Conservation (phyloP, 257 asterid species). For the Eustoma russellianum region DNA sequence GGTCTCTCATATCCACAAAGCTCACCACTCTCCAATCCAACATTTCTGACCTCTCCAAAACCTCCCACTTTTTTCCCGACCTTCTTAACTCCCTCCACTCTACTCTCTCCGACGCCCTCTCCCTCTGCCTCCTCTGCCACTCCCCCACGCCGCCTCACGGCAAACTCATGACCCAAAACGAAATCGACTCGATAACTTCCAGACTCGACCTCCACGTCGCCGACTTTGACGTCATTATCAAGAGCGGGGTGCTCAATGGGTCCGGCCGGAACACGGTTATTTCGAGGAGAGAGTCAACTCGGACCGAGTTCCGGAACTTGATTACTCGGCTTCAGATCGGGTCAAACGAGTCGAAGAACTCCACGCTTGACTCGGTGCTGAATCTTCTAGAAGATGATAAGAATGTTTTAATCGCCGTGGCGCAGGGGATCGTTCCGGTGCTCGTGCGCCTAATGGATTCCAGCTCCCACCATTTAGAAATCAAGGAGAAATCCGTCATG, state of each 20-base stretch:
- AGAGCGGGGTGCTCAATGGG: conserved; percentile 32
- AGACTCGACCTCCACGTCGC: conserved; percentile 50
- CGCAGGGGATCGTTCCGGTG: conserved; percentile 76
- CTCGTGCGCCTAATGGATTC: conserved; percentile 66
- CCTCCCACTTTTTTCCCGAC: conserved; percentile 18
- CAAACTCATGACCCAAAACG: conserved; percentile 76
- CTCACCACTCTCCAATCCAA: conserved; percentile 42
- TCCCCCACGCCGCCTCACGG: conserved; percentile 38
- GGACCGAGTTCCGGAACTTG: conserved; percentile 57
- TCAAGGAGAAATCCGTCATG: conserved; percentile 61
- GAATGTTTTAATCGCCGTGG: conserved; percentile 59
- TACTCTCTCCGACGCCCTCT: conserved; percentile 39
- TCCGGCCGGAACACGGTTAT: conserved; percentile 17
- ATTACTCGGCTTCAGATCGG: conserved; percentile 89
- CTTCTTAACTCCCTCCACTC: conserved; percentile 48
- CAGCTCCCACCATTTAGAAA: conserved; percentile 44
- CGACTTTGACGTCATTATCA: conserved; percentile 54
- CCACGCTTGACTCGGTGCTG: conserved; percentile 54
- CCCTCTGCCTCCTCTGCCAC: conserved; percentile 46
- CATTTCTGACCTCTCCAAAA: conserved; percentile 34
- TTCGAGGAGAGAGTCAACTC: conserved; percentile 40
- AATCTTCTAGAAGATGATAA: conserved; percentile 75
- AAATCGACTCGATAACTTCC: conserved; percentile 55
- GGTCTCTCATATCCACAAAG: conserved; percentile 51
- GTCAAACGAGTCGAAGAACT: conserved; percentile 63